Evolutionary conservation across 495 filamentous ascomycete species (phyloP).

Genomic region (Chaetomium cochliodes): DNA sequence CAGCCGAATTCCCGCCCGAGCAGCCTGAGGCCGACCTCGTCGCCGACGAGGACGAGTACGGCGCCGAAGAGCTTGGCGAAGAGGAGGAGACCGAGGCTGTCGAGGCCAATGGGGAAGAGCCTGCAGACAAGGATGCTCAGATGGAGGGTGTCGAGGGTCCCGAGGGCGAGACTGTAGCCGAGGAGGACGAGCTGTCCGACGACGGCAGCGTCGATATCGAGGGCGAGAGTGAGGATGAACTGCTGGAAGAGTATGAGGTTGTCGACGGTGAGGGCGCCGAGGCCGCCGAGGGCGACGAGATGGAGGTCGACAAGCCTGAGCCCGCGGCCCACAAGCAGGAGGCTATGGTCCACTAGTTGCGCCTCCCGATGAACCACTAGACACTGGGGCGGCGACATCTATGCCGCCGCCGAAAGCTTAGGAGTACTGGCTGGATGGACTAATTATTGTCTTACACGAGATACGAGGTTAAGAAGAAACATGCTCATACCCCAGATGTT

Average conservation of each 20-base stretch:
- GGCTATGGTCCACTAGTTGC: slow-evolving; percentile 22
- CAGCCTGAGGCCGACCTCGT: slow-evolving; percentile 89
- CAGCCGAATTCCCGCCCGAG: slow-evolving; percentile 92
- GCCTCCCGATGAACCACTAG: neutral
- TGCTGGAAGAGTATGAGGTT: slow-evolving; percentile 81
- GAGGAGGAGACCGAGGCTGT: slow-evolving; percentile 57
- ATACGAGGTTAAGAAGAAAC: slow-evolving; percentile 1
- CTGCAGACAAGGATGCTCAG: slow-evolving; percentile 66
- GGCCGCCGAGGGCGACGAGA: slow-evolving; percentile 71
- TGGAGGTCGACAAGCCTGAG: slow-evolving; percentile 63
- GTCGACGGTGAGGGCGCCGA: slow-evolving; percentile 59
- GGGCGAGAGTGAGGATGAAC: slow-evolving; percentile 76
- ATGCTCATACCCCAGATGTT: slow-evolving; percentile 31
- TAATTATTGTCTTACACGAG: slow-evolving; percentile 22
- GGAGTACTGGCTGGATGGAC: slow-evolving; percentile 14
- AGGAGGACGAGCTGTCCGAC: slow-evolving; percentile 76
- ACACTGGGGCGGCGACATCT: neutral
- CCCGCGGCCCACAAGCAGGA: slow-evolving; percentile 18
- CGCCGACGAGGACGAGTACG: slow-evolving; percentile 86
- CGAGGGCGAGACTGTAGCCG: slow-evolving; percentile 47
- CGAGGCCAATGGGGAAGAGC: slow-evolving; percentile 46
- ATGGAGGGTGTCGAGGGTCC: slow-evolving; percentile 73
- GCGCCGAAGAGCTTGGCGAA: slow-evolving; percentile 76
- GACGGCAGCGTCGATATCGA: slow-evolving; percentile 96
- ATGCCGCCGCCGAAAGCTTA: neutral